phyloP scores from a whole-genome alignment of 106 monocot genomes.

The Agapanthus africanus region DNA sequence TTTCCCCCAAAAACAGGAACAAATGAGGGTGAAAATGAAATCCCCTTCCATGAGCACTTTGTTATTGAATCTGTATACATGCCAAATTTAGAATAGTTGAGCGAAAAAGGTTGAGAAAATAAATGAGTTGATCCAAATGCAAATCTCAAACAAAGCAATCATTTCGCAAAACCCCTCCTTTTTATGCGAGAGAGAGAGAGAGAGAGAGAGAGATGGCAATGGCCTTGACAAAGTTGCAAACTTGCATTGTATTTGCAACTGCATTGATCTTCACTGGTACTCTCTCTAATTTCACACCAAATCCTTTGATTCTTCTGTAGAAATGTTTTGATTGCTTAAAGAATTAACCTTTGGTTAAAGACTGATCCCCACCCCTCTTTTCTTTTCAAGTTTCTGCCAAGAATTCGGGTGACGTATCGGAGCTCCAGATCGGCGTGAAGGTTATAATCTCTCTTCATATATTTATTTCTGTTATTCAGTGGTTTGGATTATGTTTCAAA shows the following conservation, averaged over 20 bases:
- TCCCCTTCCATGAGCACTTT: too few species aligned
- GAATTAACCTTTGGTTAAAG: not conserved
- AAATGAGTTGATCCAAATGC: too few species aligned
- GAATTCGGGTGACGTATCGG: not conserved
- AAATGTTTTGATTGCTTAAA: not conserved
- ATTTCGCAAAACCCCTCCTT: not conserved
- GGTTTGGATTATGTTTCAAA: too few species aligned
- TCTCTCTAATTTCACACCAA: not conserved
- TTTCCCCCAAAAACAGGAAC: too few species aligned
- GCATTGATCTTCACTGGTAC: not conserved
- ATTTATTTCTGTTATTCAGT: too few species aligned
- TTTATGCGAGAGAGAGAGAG: not conserved
- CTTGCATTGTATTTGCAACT: not conserved
- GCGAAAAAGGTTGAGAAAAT: too few species aligned
- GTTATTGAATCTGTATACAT: too few species aligned
- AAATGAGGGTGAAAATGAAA: too few species aligned
- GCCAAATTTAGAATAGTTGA: too few species aligned
- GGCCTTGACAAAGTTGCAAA: not conserved
- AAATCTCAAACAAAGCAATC: too few species aligned
- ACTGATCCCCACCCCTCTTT: not conserved
- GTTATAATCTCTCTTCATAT: not conserved
- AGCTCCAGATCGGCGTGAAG: slow-evolving; percentile 8
- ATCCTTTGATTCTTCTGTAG: too few species aligned
- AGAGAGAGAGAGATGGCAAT: not conserved
- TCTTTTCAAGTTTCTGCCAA: not conserved